Conservation (phyloP, 805 yeast genomes). For the Teunomyces barrocoloradensis region DNA sequence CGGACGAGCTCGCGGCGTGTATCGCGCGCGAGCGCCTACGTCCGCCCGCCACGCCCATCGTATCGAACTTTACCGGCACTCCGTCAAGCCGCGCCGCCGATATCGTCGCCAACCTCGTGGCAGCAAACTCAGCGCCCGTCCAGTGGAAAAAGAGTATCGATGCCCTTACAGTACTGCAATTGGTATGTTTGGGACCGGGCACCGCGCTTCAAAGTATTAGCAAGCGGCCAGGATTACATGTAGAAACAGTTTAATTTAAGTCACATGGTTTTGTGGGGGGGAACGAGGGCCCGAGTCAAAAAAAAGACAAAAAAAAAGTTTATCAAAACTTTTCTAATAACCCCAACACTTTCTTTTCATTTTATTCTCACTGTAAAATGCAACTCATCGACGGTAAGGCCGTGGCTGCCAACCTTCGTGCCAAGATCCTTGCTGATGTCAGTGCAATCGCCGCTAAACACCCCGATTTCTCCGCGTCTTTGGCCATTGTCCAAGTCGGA, state of each 20-base stretch:
- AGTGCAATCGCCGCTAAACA: conserved; percentile 38
- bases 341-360: background rate
- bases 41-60: conserved; percentile 28
- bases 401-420: conserved; percentile 40
- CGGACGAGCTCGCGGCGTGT: conserved; percentile 24
- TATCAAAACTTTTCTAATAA: no score
- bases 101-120: conserved; percentile 32
- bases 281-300: conserved; percentile 1
- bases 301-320: background rate
- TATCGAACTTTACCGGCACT: conserved; percentile 36
- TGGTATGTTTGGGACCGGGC: conserved; percentile 42
- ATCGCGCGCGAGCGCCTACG: conserved; percentile 8
- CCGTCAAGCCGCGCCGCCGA: conserved; percentile 17
- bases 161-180: conserved; percentile 12
- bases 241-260: background rate
- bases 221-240: background rate
- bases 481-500: conserved; percentile 77
- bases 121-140: conserved; percentile 44
- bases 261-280: background rate
- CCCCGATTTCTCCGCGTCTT: conserved; percentile 59
- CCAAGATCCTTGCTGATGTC: conserved; percentile 40
- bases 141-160: conserved; percentile 39
- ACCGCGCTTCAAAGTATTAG: conserved; percentile 23
- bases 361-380: conserved; percentile 14
- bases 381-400: conserved; percentile 45